Percentiles rank a stretch among this genome's conserved stretches.
phyloP scores from a whole-genome alignment of 176 grass and related monocot species.

The Ensete ventricosum region DNA sequence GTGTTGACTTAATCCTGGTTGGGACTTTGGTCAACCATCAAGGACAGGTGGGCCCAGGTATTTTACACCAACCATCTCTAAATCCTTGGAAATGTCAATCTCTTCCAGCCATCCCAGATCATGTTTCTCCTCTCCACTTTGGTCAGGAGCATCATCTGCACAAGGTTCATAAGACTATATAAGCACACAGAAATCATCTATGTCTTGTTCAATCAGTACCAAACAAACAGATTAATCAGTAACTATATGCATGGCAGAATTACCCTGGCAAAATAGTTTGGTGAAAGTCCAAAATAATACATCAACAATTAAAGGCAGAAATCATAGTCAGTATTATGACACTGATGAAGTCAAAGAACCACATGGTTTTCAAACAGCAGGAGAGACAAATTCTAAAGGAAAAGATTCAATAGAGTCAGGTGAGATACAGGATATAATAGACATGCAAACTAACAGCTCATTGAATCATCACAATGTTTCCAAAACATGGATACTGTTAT shows the following conservation, averaged over 20 bases:
- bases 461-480: too few relatives aligned
- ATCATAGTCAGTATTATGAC: too few relatives aligned
- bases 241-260: too few relatives aligned
- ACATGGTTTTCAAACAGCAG: neutral
- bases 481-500: too few relatives aligned
- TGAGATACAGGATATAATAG: too few relatives aligned
- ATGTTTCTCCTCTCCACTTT: slow-evolving; percentile 6
- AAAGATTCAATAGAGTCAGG: neutral
- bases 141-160: slow-evolving; percentile 4
- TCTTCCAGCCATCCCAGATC: slow-evolving; percentile 52
- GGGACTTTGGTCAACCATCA: slow-evolving; percentile 12
- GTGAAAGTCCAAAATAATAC: too few relatives aligned
- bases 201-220: too few relatives aligned
- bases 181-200: too few relatives aligned
- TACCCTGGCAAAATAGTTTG: too few relatives aligned
- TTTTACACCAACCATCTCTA: slow-evolving; percentile 41
- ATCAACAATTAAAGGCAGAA: too few relatives aligned
- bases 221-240: too few relatives aligned
- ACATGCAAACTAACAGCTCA: too few relatives aligned
- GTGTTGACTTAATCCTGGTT: neutral
- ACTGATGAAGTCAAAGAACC: neutral
- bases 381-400: neutral
- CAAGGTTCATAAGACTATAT: neutral
- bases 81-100: slow-evolving; percentile 37
- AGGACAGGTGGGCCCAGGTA: slow-evolving; percentile 62